A percentile compares a stretch with the other conserved stretches of the same genome.
These are phyloP conservation scores for Fistulina hepatica DNA, from an alignment of 1,284 basidiomycete genomes.

Conservation along the genomic window DNA sequence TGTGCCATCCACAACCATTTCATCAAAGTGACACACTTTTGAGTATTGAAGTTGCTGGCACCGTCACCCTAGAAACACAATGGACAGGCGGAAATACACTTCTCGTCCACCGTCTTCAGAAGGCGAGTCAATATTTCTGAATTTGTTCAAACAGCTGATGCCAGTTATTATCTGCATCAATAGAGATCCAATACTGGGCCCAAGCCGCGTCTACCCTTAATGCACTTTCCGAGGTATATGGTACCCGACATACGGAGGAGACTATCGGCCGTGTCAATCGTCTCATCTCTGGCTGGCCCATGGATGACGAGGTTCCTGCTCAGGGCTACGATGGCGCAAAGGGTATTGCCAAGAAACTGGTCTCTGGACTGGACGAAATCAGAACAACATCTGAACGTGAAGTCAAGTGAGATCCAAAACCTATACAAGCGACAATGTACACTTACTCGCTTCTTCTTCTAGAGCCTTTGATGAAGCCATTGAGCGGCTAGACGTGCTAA, in stretches of 20 bases:
- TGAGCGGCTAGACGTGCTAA: conserved; percentile 55
- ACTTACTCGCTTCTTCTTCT: conserved; percentile 9
- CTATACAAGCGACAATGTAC: conserved; percentile 8
- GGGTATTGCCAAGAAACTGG: conserved; percentile 50
- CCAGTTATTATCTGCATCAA: no score
- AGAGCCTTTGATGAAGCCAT: conserved; percentile 64
- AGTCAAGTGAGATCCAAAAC: conserved; percentile 36
- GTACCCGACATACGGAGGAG: conserved; percentile 39
- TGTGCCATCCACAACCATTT: no score
- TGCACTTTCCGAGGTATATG: conserved; percentile 41
- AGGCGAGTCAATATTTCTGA: no score
- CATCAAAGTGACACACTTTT: no score
- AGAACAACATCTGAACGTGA: conserved; percentile 49
- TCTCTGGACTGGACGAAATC: conserved; percentile 50
- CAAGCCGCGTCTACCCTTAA: conserved; percentile 48
- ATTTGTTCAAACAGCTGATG: no score
- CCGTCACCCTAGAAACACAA: no score
- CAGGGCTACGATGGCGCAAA: conserved; percentile 58
- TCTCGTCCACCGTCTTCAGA: no score
- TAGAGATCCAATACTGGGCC: conserved; percentile 38
- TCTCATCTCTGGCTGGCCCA: conserved; percentile 56
- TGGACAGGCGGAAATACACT: no score
- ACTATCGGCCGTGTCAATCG: conserved; percentile 62
- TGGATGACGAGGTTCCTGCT: conserved; percentile 53
- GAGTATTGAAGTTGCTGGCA: no score